Base-by-base conservation (phyloP, 257 asterid species). In the Coffea canephora region DNA sequence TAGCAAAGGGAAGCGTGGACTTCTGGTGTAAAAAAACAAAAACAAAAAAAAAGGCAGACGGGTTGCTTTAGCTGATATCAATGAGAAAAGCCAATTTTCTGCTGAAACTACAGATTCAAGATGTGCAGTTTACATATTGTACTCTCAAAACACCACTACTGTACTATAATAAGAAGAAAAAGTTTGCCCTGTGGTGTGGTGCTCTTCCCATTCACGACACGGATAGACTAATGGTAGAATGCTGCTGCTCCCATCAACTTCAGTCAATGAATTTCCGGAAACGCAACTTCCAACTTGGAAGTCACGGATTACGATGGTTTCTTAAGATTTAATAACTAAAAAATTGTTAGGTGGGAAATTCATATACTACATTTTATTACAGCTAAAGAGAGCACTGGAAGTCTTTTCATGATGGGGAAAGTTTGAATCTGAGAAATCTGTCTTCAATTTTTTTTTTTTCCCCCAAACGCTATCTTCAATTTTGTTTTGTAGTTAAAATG, bases 231-330 rank as follows among this genome's bases (percentile, higher is more conserved):
- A 31, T 45, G 48, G 8, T 8, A 45, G 11, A 8, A 46, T 46
- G 6, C 11, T 46, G 6, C 11, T 46, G 5, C 8, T 15, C 7
- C 8, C 1, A 23, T 12, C 3, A 62, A 9, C n/a, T 62, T 54
- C 31, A 46, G 68, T 55, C 68, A 55, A 55, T 45, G 46, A 55
- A 27, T 52, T 16, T 74, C 68, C 43, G 18, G 14, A 36, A 74
- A 74, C 52, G 61, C 78, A 74, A 57, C 78, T 64, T 11, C 19
- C 78, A 74, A 57, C 78, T 64, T 9, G 1, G 23, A 54, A 74
- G 50, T 43, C 18, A 55, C 18, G 67, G 77, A 73, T 73, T 73
- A 34, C 1, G 66, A 73, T 73, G 77, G 39, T 54, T 16, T 10
- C 34, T 12, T 31, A 46, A 71, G 16, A 31, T 15, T 27, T 23